Base-by-base conservation (phyloP, 495 filamentous ascomycete species). In the Aspergillus hancockii region DNA sequence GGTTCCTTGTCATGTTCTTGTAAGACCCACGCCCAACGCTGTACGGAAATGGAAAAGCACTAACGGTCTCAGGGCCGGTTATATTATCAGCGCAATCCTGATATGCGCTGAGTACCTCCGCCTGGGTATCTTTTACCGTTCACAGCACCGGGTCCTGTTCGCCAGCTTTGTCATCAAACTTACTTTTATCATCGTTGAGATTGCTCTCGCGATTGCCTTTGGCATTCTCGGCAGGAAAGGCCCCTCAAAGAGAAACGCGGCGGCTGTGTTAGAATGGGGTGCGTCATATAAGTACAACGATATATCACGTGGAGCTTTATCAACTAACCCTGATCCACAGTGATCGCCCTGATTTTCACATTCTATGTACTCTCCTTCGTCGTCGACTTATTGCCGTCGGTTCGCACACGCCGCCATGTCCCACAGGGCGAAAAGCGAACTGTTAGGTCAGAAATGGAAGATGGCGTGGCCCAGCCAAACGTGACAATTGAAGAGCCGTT, bases 311-410 rank as follows among this genome's bases (percentile, higher is more conserved):
- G 18, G 7, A 12, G 32, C n/a, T 38, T 40, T 34, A 25, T 4
- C 16, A 14, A 13, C 23, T 47, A 57, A 60, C 55, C 61, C 22
- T 38, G 21, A 40, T n/a, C n/a, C 38, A 31, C 60, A 83, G 75
- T 87, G 53, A 88, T 98, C 60, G 87, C 92, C 22, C 87, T 98
- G 63, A 79, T 97, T 60, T 98, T 96, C 76, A 92, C 88, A 10
- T 89, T 91, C 65, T 97, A 95, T 71, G 78, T 96, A 43, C 82
- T 96, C 49, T 92, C 90, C 40, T 98, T 96, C 76, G 84, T 89
- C 54, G 76, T 98, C 66, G 94, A 98, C 69, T 79, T 98, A 38
- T 76, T 91, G 52, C 94, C 94, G 0, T 91, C 92, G 19, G 80
- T 89, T 2, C 79, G 82, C 14, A 90, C 84, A 4, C 88, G 86